phyloP scores from a whole-genome alignment of 164 flowering plant genomes.

The Umbellularia californica region DNA sequence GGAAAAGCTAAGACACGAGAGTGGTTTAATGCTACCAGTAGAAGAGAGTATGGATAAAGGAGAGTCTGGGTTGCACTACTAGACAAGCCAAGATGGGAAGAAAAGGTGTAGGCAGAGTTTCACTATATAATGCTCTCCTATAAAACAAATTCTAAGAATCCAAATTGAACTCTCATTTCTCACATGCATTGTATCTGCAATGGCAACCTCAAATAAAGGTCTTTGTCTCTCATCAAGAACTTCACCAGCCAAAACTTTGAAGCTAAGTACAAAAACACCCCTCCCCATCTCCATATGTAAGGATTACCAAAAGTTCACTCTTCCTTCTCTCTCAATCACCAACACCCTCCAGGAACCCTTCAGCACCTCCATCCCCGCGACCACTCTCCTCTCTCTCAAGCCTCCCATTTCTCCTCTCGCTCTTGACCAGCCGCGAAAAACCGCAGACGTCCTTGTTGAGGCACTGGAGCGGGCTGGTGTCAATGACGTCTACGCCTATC shows the following conservation, averaged over 20 bases:
- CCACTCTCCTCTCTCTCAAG: not conserved
- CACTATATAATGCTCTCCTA: too few relatives aligned
- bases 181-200: not conserved
- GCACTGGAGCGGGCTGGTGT: conserved; percentile 67
- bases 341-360: conserved; percentile 5
- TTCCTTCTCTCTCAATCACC: conserved; percentile 5
- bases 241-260: too few relatives aligned
- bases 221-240: not conserved
- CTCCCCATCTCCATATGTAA: not conserved
- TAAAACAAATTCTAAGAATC: too few relatives aligned
- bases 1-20: too few relatives aligned
- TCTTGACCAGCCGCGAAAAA: conserved; percentile 54
- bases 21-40: too few relatives aligned
- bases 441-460: conserved; percentile 69
- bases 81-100: too few relatives aligned
- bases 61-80: too few relatives aligned
- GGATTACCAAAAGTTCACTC: not conserved
- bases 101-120: too few relatives aligned
- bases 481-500: conserved; percentile 52
- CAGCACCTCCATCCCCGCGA: conserved; percentile 9
- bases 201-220: not conserved
- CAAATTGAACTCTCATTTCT: not conserved
- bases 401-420: conserved; percentile 31
- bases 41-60: too few relatives aligned
- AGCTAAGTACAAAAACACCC: not conserved